These are phyloP conservation scores for Cytospora piceae DNA, from an alignment of 2,329 filamentous ascomycete species.

Conservation along the genomic window DNA sequence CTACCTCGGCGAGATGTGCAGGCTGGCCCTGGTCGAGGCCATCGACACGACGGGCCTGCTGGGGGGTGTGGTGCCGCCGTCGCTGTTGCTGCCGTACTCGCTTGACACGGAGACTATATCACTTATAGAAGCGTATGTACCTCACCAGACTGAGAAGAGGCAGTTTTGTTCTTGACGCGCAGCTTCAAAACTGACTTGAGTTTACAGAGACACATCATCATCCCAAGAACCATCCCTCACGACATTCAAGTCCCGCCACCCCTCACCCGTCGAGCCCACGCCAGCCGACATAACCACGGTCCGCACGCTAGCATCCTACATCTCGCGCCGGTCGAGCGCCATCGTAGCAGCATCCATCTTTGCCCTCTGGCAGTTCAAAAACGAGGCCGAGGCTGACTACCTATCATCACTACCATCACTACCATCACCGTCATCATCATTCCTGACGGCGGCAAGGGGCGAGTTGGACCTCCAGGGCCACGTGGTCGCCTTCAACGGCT, in stretches of 20 bases:
- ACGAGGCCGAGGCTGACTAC: slow-evolving; percentile 55
- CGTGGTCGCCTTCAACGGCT: slow-evolving; percentile 77
- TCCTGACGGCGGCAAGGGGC: slow-evolving; percentile 53
- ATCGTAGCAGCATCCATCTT: slow-evolving; percentile 63
- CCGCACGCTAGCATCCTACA: slow-evolving; percentile 55
- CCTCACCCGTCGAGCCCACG: slow-evolving; percentile 47
- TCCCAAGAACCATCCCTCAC: slow-evolving; percentile 49
- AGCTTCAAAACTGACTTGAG: background rate
- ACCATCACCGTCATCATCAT: slow-evolving; percentile 17
- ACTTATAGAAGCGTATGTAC: slow-evolving; percentile 57
- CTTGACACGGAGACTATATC: slow-evolving; percentile 65
- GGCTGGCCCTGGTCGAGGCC: slow-evolving; percentile 62
- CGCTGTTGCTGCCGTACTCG: slow-evolving; percentile 56
- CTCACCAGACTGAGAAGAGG: slow-evolving; percentile 34
- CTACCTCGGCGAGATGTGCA: slow-evolving; percentile 68
- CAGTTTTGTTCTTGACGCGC: background rate
- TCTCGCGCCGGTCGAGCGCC: slow-evolving; percentile 62
- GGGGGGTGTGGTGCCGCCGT: slow-evolving; percentile 59
- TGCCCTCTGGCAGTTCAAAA: slow-evolving; percentile 60
- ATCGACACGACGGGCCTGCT: slow-evolving; percentile 58
- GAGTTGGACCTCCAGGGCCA: slow-evolving; percentile 48
- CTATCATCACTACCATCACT: slow-evolving; percentile 22
- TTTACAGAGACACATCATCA: slow-evolving; percentile 49
- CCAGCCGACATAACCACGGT: slow-evolving; percentile 55
- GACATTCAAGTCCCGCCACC: slow-evolving; percentile 55